These are phyloP conservation scores for Gnomoniopsis sp. DNA, from an alignment of 2,329 filamentous ascomycete species.

Conservation along the genomic window DNA sequence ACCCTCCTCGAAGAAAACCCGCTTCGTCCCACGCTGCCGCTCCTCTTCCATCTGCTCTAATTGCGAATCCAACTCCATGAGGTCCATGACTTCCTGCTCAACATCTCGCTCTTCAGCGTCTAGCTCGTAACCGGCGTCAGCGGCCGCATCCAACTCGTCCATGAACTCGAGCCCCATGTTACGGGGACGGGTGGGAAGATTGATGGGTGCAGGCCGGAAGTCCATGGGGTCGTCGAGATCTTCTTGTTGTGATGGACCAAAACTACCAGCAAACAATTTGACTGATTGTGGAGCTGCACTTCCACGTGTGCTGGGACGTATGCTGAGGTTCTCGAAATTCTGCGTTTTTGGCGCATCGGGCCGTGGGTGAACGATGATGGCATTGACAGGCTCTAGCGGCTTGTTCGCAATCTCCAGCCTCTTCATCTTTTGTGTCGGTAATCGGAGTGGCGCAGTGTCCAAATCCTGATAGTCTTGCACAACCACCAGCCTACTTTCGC, in stretches of 20 bases:
- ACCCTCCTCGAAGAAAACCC: constrained; percentile 49
- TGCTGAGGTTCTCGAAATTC: constrained; percentile 47
- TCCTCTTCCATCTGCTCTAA: constrained; percentile 53
- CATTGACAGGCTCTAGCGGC: constrained; percentile 39
- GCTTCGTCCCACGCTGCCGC: constrained; percentile 45
- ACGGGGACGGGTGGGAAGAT: constrained; percentile 19
- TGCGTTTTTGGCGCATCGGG: constrained; percentile 38
- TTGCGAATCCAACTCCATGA: constrained; percentile 62
- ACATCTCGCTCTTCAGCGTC: constrained; percentile 47
- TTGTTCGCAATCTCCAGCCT: constrained; percentile 16
- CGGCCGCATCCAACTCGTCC: constrained; percentile 48
- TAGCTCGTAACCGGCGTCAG: constrained; percentile 47
- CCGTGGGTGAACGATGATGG: constrained; percentile 54
- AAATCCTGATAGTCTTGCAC: constrained; percentile 50
- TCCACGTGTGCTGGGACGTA: constrained; percentile 34
- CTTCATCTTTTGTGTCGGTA: constrained; percentile 24
- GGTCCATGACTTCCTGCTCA: constrained; percentile 60
- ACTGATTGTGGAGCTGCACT: constrained; percentile 27
- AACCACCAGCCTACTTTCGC: constrained; percentile 53
- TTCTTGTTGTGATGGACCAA: constrained; percentile 9
- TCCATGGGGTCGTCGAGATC: constrained; percentile 3
- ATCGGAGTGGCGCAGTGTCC: constrained; percentile 17
- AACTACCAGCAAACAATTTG: constrained; percentile 7
- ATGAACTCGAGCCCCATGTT: constrained; percentile 44
- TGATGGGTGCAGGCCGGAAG: not conserved